Evolutionary conservation across 345 rosid genomes (phyloP).

Genomic region (Rhodamnia rubescens): DNA sequence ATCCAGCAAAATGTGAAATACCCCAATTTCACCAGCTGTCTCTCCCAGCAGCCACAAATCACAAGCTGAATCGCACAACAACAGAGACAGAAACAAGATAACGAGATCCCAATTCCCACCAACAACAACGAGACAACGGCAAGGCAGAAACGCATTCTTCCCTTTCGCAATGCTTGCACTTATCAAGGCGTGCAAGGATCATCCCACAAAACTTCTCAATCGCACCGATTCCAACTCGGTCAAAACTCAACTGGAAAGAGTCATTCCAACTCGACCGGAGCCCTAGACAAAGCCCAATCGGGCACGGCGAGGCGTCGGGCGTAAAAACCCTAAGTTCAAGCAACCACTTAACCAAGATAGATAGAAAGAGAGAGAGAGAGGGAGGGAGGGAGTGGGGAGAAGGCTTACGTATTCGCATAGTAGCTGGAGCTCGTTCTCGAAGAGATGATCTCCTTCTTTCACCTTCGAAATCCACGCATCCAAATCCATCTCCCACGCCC

Average conservation of each 20-base stretch:
- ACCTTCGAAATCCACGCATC: conserved; percentile 97
- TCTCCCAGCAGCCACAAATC: background rate
- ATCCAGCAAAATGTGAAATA: background rate
- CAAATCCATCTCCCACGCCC: conserved; percentile 66
- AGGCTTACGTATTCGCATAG: conserved; percentile 85
- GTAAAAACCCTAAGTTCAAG: background rate
- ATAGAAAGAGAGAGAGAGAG: background rate
- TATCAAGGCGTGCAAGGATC: background rate
- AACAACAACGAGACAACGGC: background rate
- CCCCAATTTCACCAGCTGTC: background rate
- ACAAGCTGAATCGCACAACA: background rate
- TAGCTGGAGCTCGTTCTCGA: conserved; percentile 95
- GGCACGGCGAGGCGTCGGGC: background rate
- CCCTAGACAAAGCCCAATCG: background rate
- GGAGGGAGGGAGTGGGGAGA: background rate
- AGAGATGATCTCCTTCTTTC: conserved; percentile 88
- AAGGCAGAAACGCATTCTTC: background rate
- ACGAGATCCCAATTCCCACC: background rate
- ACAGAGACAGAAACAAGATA: background rate
- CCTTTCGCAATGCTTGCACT: background rate
- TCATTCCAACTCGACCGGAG: background rate
- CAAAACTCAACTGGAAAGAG: background rate
- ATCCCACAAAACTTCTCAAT: background rate
- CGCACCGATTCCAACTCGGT: background rate
- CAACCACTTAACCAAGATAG: background rate